A percentile compares a stretch with the other conserved stretches of the same genome.
These are phyloP conservation scores for Plectosphaerella sp. DNA, from an alignment of 2,329 filamentous ascomycete genomes.

Conservation along the genomic window DNA sequence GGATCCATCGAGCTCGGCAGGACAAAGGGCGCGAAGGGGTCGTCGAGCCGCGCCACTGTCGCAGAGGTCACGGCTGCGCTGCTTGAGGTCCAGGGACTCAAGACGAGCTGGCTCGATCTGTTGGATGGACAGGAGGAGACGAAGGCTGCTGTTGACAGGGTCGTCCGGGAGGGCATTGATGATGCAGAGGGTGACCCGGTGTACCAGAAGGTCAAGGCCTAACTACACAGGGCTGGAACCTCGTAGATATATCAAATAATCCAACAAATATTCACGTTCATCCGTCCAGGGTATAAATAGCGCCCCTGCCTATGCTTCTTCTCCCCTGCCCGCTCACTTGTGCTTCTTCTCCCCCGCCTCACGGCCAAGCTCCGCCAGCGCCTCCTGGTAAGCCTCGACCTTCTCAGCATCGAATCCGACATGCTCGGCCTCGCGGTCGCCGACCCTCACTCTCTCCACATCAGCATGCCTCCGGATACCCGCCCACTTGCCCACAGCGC, in stretches of 20 bases:
- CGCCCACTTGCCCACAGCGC: slow-evolving; percentile 63
- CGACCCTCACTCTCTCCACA: slow-evolving; percentile 44
- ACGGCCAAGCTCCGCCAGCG: slow-evolving; percentile 57
- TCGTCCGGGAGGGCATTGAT: slow-evolving; percentile 45
- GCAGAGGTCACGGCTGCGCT: slow-evolving; percentile 53
- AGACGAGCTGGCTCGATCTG: slow-evolving; percentile 51
- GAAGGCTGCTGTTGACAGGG: slow-evolving; percentile 40
- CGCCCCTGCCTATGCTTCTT: too few relatives aligned
- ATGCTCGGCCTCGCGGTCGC: slow-evolving; percentile 18
- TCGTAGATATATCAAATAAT: slow-evolving; percentile 12
- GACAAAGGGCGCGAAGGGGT: slow-evolving; percentile 29
- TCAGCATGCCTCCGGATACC: slow-evolving; percentile 39
- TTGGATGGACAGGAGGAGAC: slow-evolving; percentile 48
- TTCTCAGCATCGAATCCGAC: slow-evolving; percentile 41
- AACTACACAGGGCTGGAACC: too few relatives aligned
- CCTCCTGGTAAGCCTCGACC: slow-evolving; percentile 45
- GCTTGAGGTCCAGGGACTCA: slow-evolving; percentile 42
- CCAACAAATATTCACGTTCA: slow-evolving; percentile 13
- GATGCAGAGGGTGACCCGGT: slow-evolving; percentile 47
- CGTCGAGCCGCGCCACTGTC: slow-evolving; percentile 53
- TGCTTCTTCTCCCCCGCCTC: slow-evolving; percentile 44
- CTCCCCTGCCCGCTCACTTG: too few relatives aligned
- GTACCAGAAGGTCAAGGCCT: slow-evolving; percentile 13
- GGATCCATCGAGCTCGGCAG: slow-evolving; percentile 43
- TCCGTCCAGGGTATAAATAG: too few relatives aligned